These are phyloP conservation scores for Ceratobasidium sp. DNA, from an alignment of 1,284 basidiomycete species.

Conservation along the genomic window DNA sequence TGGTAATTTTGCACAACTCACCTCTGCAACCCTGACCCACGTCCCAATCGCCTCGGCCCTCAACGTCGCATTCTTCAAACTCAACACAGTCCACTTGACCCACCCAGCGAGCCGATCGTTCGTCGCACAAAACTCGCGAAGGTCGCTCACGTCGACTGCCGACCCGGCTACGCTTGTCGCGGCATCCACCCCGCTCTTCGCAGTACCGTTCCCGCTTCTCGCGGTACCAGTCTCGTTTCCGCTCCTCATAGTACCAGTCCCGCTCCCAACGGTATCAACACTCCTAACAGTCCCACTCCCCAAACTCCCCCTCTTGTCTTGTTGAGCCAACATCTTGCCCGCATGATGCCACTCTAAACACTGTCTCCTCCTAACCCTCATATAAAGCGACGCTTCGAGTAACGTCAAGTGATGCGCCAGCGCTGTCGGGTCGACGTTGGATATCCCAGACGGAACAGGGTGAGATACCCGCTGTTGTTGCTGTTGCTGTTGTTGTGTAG, in stretches of 20 bases:
- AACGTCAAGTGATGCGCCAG: conserved; percentile 75
- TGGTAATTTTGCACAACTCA: conserved; percentile 55
- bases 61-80: conserved; percentile 64
- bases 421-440: conserved; percentile 64
- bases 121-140: conserved; percentile 70
- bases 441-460: conserved; percentile 1
- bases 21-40: conserved; percentile 83
- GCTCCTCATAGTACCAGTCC: too few relatives aligned
- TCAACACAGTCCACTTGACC: conserved; percentile 74
- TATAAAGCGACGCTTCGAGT: conserved; percentile 70
- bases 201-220: too few relatives aligned
- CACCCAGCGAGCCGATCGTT: conserved; percentile 73
- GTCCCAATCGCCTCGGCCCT: conserved; percentile 73
- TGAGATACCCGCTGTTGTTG: background rate
- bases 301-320: background rate
- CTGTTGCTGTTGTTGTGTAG: too few relatives aligned
- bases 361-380: conserved; percentile 70
- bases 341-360: conserved; percentile 69
- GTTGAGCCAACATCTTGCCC: conserved; percentile 58
- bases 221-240: too few relatives aligned
- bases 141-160: conserved; percentile 61
- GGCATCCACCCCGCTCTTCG: too few relatives aligned
- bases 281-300: background rate
- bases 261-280: too few relatives aligned
- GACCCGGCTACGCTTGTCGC: background rate